Conservation (phyloP, 257 asterid genomes). For the Solanum piurae region DNA sequence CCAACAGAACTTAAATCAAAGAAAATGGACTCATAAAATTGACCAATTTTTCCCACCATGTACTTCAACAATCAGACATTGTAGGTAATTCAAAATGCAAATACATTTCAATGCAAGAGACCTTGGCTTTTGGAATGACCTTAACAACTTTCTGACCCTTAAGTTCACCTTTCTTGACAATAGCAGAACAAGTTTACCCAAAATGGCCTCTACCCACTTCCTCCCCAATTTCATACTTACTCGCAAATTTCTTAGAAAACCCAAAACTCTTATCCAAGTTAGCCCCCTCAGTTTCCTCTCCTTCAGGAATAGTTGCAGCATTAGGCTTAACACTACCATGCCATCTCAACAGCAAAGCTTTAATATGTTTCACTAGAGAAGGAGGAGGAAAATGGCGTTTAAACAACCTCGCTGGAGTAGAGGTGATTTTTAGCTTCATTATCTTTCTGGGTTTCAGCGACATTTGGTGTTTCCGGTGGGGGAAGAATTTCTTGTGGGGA, state of each 20-base stretch:
- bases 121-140: slow-evolving; percentile 59
- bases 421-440: slow-evolving; percentile 9
- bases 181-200: slow-evolving; percentile 55
- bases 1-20: background rate
- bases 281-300: slow-evolving; percentile 14
- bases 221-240: slow-evolving; percentile 43
- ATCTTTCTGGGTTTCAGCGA: background rate
- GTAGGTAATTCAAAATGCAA: background rate
- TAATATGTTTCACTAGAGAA: slow-evolving; percentile 49
- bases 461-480: slow-evolving; percentile 10
- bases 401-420: slow-evolving; percentile 25
- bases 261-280: slow-evolving; percentile 58
- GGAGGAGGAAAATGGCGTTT: slow-evolving; percentile 43
- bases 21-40: background rate
- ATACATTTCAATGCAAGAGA: background rate
- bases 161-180: slow-evolving; percentile 47
- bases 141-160: slow-evolving; percentile 54
- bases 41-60: background rate
- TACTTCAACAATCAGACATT: background rate
- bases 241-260: slow-evolving; percentile 34
- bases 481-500: slow-evolving; percentile 8
- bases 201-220: slow-evolving; percentile 71
- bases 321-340: slow-evolving; percentile 29
- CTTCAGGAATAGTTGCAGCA: slow-evolving; percentile 17
- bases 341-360: slow-evolving; percentile 28